phyloP scores from a whole-genome alignment of 768 basidiomycete genomes.

The Agrocybe chaxingu region DNA sequence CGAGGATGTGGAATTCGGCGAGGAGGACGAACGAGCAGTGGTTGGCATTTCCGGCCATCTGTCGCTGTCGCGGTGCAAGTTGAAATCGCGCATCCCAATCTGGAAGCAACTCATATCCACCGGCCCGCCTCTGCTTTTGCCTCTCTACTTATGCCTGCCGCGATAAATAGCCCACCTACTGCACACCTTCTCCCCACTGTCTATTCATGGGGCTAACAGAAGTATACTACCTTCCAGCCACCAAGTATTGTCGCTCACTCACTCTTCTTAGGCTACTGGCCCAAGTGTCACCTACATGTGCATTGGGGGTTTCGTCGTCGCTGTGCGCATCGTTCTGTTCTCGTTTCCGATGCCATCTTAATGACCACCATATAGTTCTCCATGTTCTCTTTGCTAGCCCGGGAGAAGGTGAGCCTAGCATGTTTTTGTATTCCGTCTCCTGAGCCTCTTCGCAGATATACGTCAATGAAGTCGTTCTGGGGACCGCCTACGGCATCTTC shows the following conservation, averaged over 20 bases:
- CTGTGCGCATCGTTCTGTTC: conserved; percentile 21
- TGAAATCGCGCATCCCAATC: neutral
- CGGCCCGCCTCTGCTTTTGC: neutral
- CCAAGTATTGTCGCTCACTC: conserved; percentile 20
- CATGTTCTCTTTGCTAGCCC: conserved; percentile 76
- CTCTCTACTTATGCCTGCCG: neutral
- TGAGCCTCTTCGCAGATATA: conserved; percentile 50
- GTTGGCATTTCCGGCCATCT: conserved; percentile 57
- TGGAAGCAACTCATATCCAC: no score
- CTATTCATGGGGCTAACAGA: conserved; percentile 24
- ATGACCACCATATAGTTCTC: conserved; percentile 55
- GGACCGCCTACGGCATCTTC: conserved; percentile 64
- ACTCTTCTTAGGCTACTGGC: conserved; percentile 42
- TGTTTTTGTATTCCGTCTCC: neutral
- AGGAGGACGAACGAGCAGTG: conserved; percentile 92
- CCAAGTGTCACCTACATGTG: conserved; percentile 59
- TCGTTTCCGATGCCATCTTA: neutral
- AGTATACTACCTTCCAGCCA: conserved; percentile 23
- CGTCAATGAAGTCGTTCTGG: conserved; percentile 92
- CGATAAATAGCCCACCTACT: neutral
- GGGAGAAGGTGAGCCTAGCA: conserved; percentile 58
- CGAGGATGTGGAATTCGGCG: conserved; percentile 98
- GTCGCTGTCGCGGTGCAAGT: neutral
- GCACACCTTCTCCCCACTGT: neutral
- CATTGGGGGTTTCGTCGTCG: conserved; percentile 51